Evolutionary conservation across 1,284 basidiomycete species (phyloP), one percentile per base, ranked within the genome.

Genomic region (Naganishia albida): DNA sequence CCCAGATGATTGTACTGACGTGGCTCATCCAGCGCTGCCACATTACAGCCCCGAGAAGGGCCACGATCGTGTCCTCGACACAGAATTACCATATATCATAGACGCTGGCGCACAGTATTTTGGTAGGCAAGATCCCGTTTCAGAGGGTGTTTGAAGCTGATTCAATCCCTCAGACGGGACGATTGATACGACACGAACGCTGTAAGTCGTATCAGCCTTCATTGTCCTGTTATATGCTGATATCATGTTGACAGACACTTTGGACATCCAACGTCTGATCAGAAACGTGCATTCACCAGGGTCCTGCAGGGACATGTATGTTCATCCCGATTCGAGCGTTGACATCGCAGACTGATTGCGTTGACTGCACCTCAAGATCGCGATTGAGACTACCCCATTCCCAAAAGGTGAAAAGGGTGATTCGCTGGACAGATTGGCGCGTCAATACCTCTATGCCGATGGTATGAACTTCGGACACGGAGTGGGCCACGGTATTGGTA

Each of bases 291-390:
- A 1, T 98, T 88, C 76, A 99, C 96, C 18, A 84, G 93, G 26
- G 96, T 99, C 28, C 79, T 99, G 60, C 95, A 99, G 79, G 95
- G 95, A 3, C 95, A 99, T 81, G 89, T 90, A 81, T 71, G 88
- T 84, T 1, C 18, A 28, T 38, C 30, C 23, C 20, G 25, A n/a
- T 50, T 1, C 26, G 28, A 18, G 50, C 38, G 28, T 46, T 26
- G n/a, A n/a, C 42, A 43, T 34, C 8, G 18, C 13, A 7, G 1
- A 10, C 18, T 39, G 7, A 26, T 18, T 4, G n/a, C 7, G 12
- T 18, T 15, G 20, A 12, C n/a, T 7, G 38, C 16, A 15, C 20
- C 26, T 0, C 1, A 72, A 90, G 88, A 94, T 98, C 70, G 91
- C 92, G 43, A 92, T 96, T 70, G 91, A 94, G 78, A 86, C 83